Conservation (phyloP, 1,139 yeast species). For the Hyphopichia burtonii region DNA sequence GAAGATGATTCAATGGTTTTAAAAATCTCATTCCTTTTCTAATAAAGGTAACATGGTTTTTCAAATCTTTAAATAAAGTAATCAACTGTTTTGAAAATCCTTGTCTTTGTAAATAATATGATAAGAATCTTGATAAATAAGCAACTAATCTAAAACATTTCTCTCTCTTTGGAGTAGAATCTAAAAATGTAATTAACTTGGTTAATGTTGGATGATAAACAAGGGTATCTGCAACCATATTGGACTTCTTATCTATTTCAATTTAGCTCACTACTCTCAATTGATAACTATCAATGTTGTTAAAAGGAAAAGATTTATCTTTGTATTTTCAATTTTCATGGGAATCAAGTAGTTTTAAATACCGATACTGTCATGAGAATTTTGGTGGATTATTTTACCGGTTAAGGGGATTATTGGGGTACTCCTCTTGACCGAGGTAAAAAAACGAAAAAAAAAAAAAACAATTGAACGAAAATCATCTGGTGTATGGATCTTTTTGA, state of each 20-base stretch:
- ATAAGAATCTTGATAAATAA: constrained; percentile 72
- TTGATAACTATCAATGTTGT: neutral
- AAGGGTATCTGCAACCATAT: constrained; percentile 65
- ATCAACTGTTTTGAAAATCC: constrained; percentile 56
- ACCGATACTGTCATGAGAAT: neutral
- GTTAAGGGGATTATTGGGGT: constrained; percentile 3
- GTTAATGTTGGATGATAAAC: constrained; percentile 74
- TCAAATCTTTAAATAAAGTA: constrained; percentile 50
- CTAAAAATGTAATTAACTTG: constrained; percentile 63
- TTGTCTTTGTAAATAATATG: constrained; percentile 60
- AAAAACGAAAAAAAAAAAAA: no score
- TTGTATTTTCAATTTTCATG: neutral
- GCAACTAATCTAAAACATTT: constrained; percentile 80
- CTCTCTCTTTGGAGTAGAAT: constrained; percentile 63
- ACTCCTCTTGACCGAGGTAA: constrained; percentile 5
- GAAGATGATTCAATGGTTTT: constrained; percentile 76
- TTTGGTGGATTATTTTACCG: neutral
- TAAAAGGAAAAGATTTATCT: neutral
- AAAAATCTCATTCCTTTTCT: constrained; percentile 85
- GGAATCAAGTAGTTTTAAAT: neutral
- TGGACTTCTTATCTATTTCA: constrained; percentile 7
- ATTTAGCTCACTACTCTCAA: neutral
- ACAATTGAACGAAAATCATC: no score
- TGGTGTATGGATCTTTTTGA: neutral
- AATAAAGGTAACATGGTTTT: constrained; percentile 61